Percentiles rank a stretch among this genome's conserved stretches.
Evolutionary conservation across 768 basidiomycete species (phyloP).

Genomic region (Pluteus cervinus): DNA sequence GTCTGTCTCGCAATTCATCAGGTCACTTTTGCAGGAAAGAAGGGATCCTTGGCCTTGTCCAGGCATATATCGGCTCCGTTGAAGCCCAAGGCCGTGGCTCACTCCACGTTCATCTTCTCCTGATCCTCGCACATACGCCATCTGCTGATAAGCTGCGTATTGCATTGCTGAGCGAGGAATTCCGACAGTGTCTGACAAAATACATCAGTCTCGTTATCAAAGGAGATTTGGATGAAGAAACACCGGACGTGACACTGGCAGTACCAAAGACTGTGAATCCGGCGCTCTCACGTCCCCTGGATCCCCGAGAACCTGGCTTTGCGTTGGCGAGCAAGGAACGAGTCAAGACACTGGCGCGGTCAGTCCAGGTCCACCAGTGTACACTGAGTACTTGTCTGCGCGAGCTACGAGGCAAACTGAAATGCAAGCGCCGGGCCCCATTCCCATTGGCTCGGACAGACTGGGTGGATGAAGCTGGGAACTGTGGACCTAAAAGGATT

Average conservation of each 20-base stretch:
- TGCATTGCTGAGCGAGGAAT: slow-evolving; percentile 17
- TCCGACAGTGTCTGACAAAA: slow-evolving; percentile 15
- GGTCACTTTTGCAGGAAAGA: no score
- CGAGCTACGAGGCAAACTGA: slow-evolving; percentile 11
- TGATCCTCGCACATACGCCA: slow-evolving; percentile 25
- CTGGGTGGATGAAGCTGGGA: no score
- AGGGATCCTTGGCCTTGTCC: slow-evolving; percentile 22
- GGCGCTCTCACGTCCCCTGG: slow-evolving; percentile 22
- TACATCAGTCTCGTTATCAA: slow-evolving; percentile 28
- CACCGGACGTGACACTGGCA: slow-evolving; percentile 13
- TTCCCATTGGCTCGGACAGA: no score
- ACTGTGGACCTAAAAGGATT: neutral
- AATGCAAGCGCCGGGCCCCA: slow-evolving; percentile 28
- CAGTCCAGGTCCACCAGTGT: slow-evolving; percentile 27
- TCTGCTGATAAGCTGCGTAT: slow-evolving; percentile 17
- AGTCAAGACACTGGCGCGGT: slow-evolving; percentile 17
- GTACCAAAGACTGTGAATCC: slow-evolving; percentile 20
- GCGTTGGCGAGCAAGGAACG: slow-evolving; percentile 5
- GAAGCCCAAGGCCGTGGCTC: neutral
- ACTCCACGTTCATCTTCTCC: neutral
- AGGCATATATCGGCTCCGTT: slow-evolving; percentile 29
- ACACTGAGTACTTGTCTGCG: slow-evolving; percentile 15
- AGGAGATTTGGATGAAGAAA: slow-evolving; percentile 18
- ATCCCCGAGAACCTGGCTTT: slow-evolving; percentile 20
- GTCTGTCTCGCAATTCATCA: no score